Evolutionary conservation across 1,284 basidiomycete genomes (phyloP), one percentile per base, ranked within the genome.

Genomic region (Vanrija sp.): DNA sequence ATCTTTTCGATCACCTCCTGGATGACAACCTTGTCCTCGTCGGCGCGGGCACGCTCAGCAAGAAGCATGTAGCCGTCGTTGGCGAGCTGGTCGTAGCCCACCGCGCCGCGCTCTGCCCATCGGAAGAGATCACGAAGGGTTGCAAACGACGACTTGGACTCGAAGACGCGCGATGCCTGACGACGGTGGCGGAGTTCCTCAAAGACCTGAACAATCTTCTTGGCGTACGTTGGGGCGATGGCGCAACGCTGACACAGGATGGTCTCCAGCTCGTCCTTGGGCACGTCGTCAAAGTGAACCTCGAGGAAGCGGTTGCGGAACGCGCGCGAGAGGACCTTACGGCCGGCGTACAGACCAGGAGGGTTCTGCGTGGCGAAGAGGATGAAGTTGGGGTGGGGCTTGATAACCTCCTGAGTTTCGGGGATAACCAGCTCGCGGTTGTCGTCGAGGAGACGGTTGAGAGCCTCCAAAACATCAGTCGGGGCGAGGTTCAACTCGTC

Each of bases 281-380:
- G 96, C 0, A 98, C 95, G 64, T 98, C 96, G 61, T 92, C 88
- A 69, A 98, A 98, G 72, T 98, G 94, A 35, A 98, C 88, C 75
- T 99, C 96, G 15, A 99, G 82, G 77, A 98, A 98, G n/a, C 96
- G 88, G 75, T 96, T 98, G 31, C 96, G 84, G 78, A 98, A 98
- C 0, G 96, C 96, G 31, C 96, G 84, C 3, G 95, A 98, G 12
- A 98, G 78, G 5, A 97, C 83, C 72, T 99, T 99, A 60, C 96
- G 83, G 6, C 96, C 96, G 2, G 88, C 95, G 69, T 98, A 98
- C n/a, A 98, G 76, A 1, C 95, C 95, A 0, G 96, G 89, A 15
- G 96, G 96, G 71, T 99, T 98, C 73, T 98, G 96, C 0, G 96
- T 98, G 0, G 95, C 95, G 67, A 98, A 99, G 8, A 99, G 83